Percentiles rank a stretch among this genome's conserved stretches.
These are phyloP conservation scores for Fagus sylvatica DNA, from an alignment of 306 rosid species.

Conservation along the genomic window DNA sequence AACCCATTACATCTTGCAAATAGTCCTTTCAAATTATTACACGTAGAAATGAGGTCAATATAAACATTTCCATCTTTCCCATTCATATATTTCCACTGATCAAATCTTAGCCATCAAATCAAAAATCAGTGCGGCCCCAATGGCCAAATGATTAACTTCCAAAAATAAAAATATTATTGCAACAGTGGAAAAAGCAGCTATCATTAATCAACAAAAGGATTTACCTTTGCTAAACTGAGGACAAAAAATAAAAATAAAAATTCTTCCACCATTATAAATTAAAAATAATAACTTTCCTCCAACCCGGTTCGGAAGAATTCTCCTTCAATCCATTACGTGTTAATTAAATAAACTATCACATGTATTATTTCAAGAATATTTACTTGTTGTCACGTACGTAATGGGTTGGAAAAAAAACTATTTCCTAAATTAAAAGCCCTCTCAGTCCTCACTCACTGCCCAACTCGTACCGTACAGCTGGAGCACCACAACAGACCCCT, in stretches of 20 bases:
- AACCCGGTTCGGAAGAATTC: too few relatives aligned
- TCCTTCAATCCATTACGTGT: too few relatives aligned
- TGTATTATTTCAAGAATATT: too few relatives aligned
- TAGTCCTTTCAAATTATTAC: constrained; percentile 23
- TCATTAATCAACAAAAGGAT: constrained; percentile 41
- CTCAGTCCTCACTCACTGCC: constrained; percentile 34
- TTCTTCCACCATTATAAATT: constrained; percentile 57
- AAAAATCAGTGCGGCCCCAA: constrained; percentile 39
- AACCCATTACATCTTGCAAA: constrained; percentile 15
- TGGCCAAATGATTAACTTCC: constrained; percentile 46
- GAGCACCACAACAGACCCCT: constrained; percentile 43
- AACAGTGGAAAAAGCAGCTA: constrained; percentile 44
- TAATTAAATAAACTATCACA: too few relatives aligned
- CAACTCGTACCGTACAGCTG: constrained; percentile 56
- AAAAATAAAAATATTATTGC: constrained; percentile 16
- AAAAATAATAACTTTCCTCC: too few relatives aligned
- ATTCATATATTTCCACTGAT: not conserved
- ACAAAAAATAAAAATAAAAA: constrained; percentile 16
- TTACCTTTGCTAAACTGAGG: constrained; percentile 23
- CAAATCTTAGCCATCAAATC: constrained; percentile 33
- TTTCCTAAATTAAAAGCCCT: too few relatives aligned
- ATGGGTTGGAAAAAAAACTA: too few relatives aligned
- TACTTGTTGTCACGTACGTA: too few relatives aligned
- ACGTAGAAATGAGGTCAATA: constrained; percentile 21
- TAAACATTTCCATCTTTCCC: not conserved